Evolutionary conservation across 2,329 filamentous ascomycete species (phyloP), one percentile per base, ranked within the genome.

Genomic region (Zelopaecilomyces penicillatus): DNA sequence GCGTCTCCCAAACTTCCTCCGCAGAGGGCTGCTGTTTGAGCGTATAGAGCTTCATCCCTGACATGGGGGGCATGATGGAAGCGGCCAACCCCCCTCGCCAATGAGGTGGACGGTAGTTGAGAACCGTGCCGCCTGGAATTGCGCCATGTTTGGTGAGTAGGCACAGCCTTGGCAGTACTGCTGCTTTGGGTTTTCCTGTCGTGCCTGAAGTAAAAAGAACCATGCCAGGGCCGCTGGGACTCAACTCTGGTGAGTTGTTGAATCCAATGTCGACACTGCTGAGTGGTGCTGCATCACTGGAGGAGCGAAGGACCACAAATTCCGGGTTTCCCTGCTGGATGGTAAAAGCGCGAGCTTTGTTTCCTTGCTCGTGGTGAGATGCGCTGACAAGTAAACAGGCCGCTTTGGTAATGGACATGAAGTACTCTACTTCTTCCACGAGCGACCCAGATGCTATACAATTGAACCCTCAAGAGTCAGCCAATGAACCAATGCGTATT

Each of bases 151-250:
- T 19, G 11, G 40, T 42, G 2, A 34, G 33, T 12, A 47, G 39
- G 37, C 41, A 50, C 10, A 34, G 34, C 11, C 47, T 36, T 3
- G 51, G 51, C 50, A 95, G 67, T 19, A 87, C 74, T 2, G 88
- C 85, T 47, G 64, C 69, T 51, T 74, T 74, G 4, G 71, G 69
- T 0, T 63, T 53, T 4, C 67, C 68, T 0, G 69, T 73, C 8
- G 70, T 74, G 11, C 71, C 71, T 47, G 69, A 72, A 12, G 70
- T 74, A 54, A 74, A 73, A 19, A 73, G 58, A 37, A 74, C 84
- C 85, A 56, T 30, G 1, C 52, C 52, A 0, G 52, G 54, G 1
- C 52, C 45, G 4, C 28, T 9, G 1, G 44, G 39, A 19, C 48
- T 46, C 36, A 54, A n/a, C 4, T 35, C 28, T 1, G 46, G 41